These are phyloP conservation scores for Cucumis hystrix DNA, from an alignment of 306 rosid genomes.

Conservation along the genomic window DNA sequence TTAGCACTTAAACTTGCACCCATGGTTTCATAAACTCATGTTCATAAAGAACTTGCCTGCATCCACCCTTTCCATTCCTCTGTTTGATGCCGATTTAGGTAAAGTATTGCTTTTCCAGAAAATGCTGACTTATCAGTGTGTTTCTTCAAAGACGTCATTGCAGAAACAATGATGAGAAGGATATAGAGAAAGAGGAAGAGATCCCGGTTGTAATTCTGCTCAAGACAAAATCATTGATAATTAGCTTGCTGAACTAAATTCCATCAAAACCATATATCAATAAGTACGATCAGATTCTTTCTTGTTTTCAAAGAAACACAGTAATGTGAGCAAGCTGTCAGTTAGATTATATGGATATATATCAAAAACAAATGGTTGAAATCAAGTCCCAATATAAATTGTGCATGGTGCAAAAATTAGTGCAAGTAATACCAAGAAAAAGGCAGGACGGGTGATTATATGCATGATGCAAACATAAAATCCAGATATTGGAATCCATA, in stretches of 20 bases:
- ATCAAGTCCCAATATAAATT: background rate
- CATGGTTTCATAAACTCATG: background rate
- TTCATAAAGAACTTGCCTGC: slow-evolving; percentile 64
- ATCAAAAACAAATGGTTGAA: background rate
- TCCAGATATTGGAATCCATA: background rate
- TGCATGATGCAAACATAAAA: background rate
- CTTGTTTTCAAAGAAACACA: background rate
- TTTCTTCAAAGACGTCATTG: slow-evolving; percentile 89
- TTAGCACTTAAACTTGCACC: background rate
- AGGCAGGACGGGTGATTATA: background rate
- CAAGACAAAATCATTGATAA: slow-evolving; percentile 8
- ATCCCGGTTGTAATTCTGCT: slow-evolving; percentile 86
- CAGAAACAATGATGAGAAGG: slow-evolving; percentile 81
- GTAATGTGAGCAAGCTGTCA: background rate
- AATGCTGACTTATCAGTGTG: slow-evolving; percentile 65
- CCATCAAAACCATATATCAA: background rate
- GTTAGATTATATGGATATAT: background rate
- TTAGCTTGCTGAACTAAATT: background rate
- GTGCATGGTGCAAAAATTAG: background rate
- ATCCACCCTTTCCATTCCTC: slow-evolving; percentile 99
- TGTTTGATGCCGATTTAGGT: slow-evolving; percentile 94
- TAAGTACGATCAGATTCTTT: background rate
- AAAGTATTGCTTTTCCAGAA: slow-evolving; percentile 72
- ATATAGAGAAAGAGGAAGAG: slow-evolving; percentile 82
- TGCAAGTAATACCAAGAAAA: background rate